Evolutionary conservation across 1,284 basidiomycete species (phyloP).

Genomic region (Cronartium ribicola): DNA sequence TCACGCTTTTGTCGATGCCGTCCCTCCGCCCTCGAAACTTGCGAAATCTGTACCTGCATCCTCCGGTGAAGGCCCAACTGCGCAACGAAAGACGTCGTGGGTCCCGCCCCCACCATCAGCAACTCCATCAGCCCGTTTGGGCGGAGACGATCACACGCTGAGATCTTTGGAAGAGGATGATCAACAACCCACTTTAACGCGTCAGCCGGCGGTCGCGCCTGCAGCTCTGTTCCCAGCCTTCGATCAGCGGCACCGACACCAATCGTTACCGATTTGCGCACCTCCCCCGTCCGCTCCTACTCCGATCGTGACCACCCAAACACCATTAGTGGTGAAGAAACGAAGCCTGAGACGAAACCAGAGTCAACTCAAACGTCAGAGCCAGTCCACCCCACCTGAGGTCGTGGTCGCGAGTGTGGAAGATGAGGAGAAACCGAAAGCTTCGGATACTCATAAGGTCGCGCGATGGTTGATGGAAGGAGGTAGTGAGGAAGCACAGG

Average conservation of each 20-base stretch:
- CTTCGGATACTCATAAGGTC: neutral
- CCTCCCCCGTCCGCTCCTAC: neutral
- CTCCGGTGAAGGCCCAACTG: neutral
- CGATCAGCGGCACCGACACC: neutral
- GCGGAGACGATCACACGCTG: neutral
- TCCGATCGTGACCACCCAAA: neutral
- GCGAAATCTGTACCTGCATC: conserved; percentile 6
- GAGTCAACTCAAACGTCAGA: neutral
- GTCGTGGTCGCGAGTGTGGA: neutral
- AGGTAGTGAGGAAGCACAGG: neutral
- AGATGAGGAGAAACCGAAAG: neutral
- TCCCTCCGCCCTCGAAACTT: conserved; percentile 10
- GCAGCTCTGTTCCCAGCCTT: conserved; percentile 8
- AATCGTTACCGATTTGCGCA: conserved; percentile 3
- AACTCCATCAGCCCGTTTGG: neutral
- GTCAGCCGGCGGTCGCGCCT: conserved; percentile 5
- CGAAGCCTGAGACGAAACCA: neutral
- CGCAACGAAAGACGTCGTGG: conserved; percentile 1
- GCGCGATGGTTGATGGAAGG: neutral
- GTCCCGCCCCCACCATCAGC: conserved; percentile 17
- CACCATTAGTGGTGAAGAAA: conserved; percentile 1
- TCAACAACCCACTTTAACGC: neutral
- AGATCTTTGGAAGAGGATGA: neutral
- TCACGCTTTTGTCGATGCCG: conserved; percentile 20
- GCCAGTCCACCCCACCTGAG: neutral